Base-by-base conservation (phyloP, 805 yeast species). In the Candida sphagnicola region DNA sequence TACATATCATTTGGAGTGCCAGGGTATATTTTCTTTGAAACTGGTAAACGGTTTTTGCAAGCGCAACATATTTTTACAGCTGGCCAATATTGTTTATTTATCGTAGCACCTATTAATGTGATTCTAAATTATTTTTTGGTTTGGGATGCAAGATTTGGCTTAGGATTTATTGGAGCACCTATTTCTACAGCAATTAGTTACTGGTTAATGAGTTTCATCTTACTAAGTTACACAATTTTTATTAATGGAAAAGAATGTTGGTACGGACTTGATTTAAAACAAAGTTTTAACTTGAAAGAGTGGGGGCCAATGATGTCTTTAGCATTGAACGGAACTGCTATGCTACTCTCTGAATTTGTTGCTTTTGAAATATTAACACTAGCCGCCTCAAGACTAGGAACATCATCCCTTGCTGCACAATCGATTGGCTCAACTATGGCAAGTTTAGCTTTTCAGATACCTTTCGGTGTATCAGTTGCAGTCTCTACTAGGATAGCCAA, bases 51-150 rank as follows among this genome's bases (percentile, higher is more conserved):
- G 41, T 87, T 75, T 51, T 61, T 88, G 41, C 96, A 87, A 63
- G 86, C 95, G 0, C 96, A 88, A 58, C 86, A 87, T 23, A 81
- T 87, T 11, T 89, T 85, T 67, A 82, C 85, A 53, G 95, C 95
- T 4, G 82, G 90, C 8, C 84, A 95, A 5, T 77, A 79, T 45
- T 83, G 77, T 3, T 61, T 85, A 23, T 55, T 75, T 14, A 50
- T 85, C 3, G 77, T 85, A 41, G 82, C 89, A 0, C 96, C 96
- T 1, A 44, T 83, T 19, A 85, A 83, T 53, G 69, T 79, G 10
- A 28, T 82, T 4, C 54, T 83, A 44, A 85, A 85, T 51, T 88
- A 84, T 63, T 48, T 77, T 3, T 63, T 88, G 32, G 95, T 88
- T 5, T 87, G 93, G 87, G 74, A 80, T 53, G 65, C 75, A 18